Evolutionary conservation across 176 grass and related monocot species (phyloP).

Genomic region (Ensete ventricosum): DNA sequence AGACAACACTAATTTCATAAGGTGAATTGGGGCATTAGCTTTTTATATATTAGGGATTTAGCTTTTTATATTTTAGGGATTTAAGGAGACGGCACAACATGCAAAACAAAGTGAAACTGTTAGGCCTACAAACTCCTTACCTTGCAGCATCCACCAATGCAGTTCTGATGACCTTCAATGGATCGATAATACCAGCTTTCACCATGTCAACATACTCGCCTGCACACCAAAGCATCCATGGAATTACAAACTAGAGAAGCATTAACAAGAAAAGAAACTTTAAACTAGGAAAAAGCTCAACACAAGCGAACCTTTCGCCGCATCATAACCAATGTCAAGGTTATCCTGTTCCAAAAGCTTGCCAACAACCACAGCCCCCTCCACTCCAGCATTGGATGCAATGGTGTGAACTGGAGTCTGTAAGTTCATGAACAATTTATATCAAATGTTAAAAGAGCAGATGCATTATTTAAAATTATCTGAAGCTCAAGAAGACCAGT

Average conservation of each 20-base stretch:
- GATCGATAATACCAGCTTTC: constrained; percentile 91
- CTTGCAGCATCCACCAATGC: constrained; percentile 96
- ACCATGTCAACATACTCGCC: constrained; percentile 98
- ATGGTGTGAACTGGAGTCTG: constrained; percentile 91
- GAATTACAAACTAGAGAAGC: not conserved
- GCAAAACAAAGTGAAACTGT: not conserved
- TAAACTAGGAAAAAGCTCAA: constrained; percentile 6
- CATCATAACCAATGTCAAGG: constrained; percentile 87
- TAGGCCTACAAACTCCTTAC: constrained; percentile 20
- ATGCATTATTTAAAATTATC: not conserved
- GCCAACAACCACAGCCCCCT: constrained; percentile 88
- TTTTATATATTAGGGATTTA: not conserved
- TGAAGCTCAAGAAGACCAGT: not conserved
- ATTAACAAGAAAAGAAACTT: not conserved
- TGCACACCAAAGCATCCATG: constrained; percentile 3
- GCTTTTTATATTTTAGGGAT: not conserved
- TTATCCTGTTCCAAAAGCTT: constrained; percentile 96
- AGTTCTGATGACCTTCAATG: constrained; percentile 97
- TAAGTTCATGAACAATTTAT: constrained; percentile 13
- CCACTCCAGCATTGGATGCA: constrained; percentile 88
- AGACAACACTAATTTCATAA: not conserved
- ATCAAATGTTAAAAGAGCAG: not conserved
- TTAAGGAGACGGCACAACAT: not conserved
- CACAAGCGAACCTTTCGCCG: constrained; percentile 58
- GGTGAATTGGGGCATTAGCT: not conserved